Conservation (phyloP, 169 alveolate species). For the Cryptosporidium ryanae region DNA sequence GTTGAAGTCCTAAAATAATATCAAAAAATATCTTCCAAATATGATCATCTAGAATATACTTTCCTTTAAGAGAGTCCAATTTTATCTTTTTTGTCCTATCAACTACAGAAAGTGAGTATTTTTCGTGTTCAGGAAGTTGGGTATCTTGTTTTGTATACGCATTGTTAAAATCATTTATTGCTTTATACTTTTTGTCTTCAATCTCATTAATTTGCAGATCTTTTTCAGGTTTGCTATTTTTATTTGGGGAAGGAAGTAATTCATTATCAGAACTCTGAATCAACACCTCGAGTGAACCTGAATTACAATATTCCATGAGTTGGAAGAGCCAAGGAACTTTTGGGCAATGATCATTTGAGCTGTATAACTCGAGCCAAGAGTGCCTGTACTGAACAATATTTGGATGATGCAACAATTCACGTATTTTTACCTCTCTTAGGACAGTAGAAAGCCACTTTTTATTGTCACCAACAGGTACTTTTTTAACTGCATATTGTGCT, state of each 20-base stretch:
- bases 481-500: slow-evolving; percentile 86
- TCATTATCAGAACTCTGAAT: background rate
- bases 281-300: slow-evolving; percentile 76
- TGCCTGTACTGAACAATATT: slow-evolving; percentile 84
- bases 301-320: slow-evolving; percentile 88
- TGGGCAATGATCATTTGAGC: slow-evolving; percentile 83
- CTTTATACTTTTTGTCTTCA: background rate
- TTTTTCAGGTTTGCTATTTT: background rate
- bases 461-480: slow-evolving; percentile 87
- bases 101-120: background rate
- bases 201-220: background rate
- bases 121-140: background rate
- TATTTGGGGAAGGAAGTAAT: background rate
- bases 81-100: background rate
- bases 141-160: background rate
- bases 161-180: background rate
- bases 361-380: slow-evolving; percentile 86
- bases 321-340: slow-evolving; percentile 87
- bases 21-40: slow-evolving; percentile 78
- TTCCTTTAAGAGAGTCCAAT: background rate
- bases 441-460: slow-evolving; percentile 81
- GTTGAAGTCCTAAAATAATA: slow-evolving; percentile 78
- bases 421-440: slow-evolving; percentile 84
- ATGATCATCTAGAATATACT: slow-evolving; percentile 36
- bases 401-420: slow-evolving; percentile 83